phyloP scores from a whole-genome alignment of 148 eudicot species.

The Rhododendron ovatum region DNA sequence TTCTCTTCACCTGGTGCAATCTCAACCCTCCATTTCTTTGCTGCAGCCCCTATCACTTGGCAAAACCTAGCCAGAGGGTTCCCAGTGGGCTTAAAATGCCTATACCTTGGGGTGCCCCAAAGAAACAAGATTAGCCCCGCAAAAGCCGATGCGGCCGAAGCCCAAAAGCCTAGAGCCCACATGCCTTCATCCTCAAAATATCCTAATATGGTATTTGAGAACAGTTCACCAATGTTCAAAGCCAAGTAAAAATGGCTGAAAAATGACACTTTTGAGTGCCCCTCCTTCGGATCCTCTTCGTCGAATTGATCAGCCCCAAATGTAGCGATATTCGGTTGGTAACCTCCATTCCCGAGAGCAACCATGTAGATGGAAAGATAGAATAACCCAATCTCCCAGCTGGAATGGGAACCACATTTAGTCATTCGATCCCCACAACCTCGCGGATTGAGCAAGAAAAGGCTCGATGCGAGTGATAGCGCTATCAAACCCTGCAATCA shows the following conservation, averaged over 20 bases:
- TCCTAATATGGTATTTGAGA: conserved; percentile 72
- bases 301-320: conserved; percentile 95
- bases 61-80: conserved; percentile 74
- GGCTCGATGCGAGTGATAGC: conserved; percentile 52
- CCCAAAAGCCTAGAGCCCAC: conserved; percentile 92
- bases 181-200: conserved; percentile 77
- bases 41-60: conserved; percentile 76
- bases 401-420: conserved; percentile 53
- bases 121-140: conserved; percentile 63
- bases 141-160: conserved; percentile 66
- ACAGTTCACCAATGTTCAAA: conserved; percentile 73
- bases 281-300: conserved; percentile 57
- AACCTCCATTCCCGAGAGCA: conserved; percentile 88
- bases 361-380: conserved; percentile 75
- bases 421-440: conserved; percentile 59
- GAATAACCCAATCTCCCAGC: conserved; percentile 61
- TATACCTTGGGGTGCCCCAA: conserved; percentile 57
- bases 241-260: conserved; percentile 90
- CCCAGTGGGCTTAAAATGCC: conserved; percentile 75
- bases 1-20: conserved; percentile 31
- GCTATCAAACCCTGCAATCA: conserved; percentile 58
- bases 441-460: conserved; percentile 63
- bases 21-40: conserved; percentile 48
- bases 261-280: conserved; percentile 70
- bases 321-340: conserved; percentile 87